These are phyloP conservation scores for Ramaria rubella DNA, from an alignment of 768 basidiomycete species.

Conservation along the genomic window DNA sequence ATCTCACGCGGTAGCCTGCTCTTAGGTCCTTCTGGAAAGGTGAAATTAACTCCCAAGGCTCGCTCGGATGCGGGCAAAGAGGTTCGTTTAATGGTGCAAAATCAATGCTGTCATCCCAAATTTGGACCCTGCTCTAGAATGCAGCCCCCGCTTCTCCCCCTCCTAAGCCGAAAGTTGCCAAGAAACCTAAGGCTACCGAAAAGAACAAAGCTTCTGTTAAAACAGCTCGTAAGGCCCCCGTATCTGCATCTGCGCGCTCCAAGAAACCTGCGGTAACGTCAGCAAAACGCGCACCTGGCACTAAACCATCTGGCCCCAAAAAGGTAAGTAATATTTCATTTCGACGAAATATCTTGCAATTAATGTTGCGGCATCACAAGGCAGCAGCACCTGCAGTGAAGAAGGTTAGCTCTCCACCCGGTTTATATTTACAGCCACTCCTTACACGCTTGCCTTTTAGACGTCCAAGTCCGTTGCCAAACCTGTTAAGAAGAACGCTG, in stretches of 20 bases:
- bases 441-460: too few relatives aligned
- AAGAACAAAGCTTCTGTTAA: constrained; percentile 1
- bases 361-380: not conserved
- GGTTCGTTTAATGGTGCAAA: constrained; percentile 34
- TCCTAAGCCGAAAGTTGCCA: constrained; percentile 10
- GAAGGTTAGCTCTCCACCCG: not conserved
- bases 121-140: constrained; percentile 1
- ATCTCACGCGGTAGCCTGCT: too few relatives aligned
- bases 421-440: not conserved
- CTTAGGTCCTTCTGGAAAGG: constrained; percentile 46
- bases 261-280: constrained; percentile 4
- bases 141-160: not conserved
- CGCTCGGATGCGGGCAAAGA: constrained; percentile 51
- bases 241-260: not conserved
- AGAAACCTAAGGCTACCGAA: constrained; percentile 3
- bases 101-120: constrained; percentile 1
- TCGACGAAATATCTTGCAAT: not conserved
- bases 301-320: not conserved
- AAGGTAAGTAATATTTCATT: not conserved
- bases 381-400: constrained; percentile 1
- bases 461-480: constrained; percentile 26
- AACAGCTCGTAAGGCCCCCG: not conserved
- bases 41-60: constrained; percentile 63
- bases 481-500: constrained; percentile 3
- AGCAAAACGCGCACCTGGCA: not conserved